Evolutionary conservation across 768 basidiomycete species (phyloP).

Genomic region (Lentinula lateritia): DNA sequence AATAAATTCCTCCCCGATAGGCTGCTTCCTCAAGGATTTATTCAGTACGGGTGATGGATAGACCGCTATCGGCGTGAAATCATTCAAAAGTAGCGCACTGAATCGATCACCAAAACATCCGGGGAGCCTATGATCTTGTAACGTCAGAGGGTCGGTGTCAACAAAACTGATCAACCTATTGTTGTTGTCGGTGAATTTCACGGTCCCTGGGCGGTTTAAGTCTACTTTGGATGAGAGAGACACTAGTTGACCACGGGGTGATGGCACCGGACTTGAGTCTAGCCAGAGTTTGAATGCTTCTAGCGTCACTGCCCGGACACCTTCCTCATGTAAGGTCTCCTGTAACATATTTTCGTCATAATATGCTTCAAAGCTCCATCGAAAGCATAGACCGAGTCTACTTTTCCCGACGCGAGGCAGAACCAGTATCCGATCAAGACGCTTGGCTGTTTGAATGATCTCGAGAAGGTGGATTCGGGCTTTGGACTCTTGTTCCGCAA

Average conservation of each 20-base stretch:
- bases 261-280: background rate
- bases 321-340: constrained; percentile 6
- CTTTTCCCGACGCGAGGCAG: constrained; percentile 57
- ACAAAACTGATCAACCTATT: background rate
- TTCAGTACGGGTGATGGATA: constrained; percentile 1
- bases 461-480: constrained; percentile 52
- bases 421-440: constrained; percentile 51
- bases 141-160: background rate
- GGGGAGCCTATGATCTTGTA: background rate
- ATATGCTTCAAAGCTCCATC: constrained; percentile 43
- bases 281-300: constrained; percentile 1
- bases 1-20: constrained; percentile 8
- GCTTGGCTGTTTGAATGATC: constrained; percentile 40
- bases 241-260: constrained; percentile 26
- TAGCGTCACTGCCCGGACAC: background rate
- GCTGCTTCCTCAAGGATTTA: constrained; percentile 12
- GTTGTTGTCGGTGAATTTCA: constrained; percentile 9
- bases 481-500: constrained; percentile 57
- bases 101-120: constrained; percentile 3
- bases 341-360: constrained; percentile 31
- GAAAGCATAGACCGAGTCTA: constrained; percentile 46
- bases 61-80: background rate
- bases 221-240: constrained; percentile 22
- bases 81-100: background rate
- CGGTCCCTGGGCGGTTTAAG: constrained; percentile 12